Conservation (phyloP, 768 basidiomycete species). For the Tylopilus plumbeoviolaceoides region DNA sequence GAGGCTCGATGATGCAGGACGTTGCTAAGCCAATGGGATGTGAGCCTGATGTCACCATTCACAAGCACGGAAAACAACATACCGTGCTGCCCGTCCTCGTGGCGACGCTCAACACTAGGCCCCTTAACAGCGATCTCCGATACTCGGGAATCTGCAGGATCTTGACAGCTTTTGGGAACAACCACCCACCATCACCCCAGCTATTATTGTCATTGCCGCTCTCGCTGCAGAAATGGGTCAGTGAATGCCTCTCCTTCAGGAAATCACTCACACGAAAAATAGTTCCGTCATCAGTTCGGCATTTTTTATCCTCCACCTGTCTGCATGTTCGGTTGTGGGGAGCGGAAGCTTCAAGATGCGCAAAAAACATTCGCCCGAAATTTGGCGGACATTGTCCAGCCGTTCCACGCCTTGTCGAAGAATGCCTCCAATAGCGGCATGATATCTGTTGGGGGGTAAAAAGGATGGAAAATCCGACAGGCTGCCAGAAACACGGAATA, state of each 20-base stretch:
- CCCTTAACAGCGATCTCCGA: slow-evolving; percentile 57
- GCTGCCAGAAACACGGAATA: slow-evolving; percentile 43
- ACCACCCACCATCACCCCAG: slow-evolving; percentile 72
- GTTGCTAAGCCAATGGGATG: slow-evolving; percentile 48
- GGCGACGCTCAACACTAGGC: slow-evolving; percentile 74
- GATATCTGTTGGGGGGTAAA: slow-evolving; percentile 56
- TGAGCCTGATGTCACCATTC: slow-evolving; percentile 13
- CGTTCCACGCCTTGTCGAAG: slow-evolving; percentile 89
- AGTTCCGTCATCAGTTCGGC: slow-evolving; percentile 45
- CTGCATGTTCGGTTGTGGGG: slow-evolving; percentile 38
- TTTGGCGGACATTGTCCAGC: slow-evolving; percentile 85
- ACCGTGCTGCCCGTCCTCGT: slow-evolving; percentile 86
- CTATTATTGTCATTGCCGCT: slow-evolving; percentile 28
- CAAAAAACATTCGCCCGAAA: slow-evolving; percentile 62
- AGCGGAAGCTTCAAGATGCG: slow-evolving; percentile 45
- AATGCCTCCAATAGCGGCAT: slow-evolving; percentile 56
- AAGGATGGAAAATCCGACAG: slow-evolving; percentile 51
- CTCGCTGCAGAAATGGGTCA: slow-evolving; percentile 25
- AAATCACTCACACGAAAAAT: slow-evolving; percentile 44
- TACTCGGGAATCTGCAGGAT: slow-evolving; percentile 62
- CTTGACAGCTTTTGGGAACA: slow-evolving; percentile 70
- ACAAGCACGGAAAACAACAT: slow-evolving; percentile 29
- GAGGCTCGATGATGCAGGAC: slow-evolving; percentile 59
- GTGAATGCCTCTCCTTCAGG: background rate
- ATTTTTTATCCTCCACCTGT: slow-evolving; percentile 52